Evolutionary conservation across 2,329 filamentous ascomycete genomes (phyloP).

Genomic region (Scytalidium lignicola): DNA sequence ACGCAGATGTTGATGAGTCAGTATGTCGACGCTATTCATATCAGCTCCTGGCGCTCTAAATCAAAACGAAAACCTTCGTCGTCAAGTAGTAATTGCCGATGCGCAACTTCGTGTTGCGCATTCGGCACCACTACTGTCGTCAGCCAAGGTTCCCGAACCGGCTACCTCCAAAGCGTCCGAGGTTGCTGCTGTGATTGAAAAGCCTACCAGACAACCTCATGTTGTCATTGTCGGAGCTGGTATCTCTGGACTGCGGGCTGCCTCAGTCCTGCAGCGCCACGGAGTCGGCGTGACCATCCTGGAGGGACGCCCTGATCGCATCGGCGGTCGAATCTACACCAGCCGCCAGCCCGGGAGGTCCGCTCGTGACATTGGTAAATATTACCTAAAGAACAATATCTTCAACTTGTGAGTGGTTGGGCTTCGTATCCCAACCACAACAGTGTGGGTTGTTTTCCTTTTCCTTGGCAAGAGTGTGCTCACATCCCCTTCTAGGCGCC

Average conservation of each 20-base stretch:
- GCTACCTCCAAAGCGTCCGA: background rate
- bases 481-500: slow-evolving; percentile 29
- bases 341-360: slow-evolving; percentile 30
- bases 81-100: slow-evolving; percentile 12
- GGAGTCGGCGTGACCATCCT: slow-evolving; percentile 50
- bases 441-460: slow-evolving; percentile 26
- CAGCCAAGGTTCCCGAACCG: background rate
- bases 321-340: slow-evolving; percentile 44
- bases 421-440: slow-evolving; percentile 20
- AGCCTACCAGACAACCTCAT: slow-evolving; percentile 27
- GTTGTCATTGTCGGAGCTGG: slow-evolving; percentile 52
- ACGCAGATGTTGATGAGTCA: slow-evolving; percentile 26
- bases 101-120: background rate
- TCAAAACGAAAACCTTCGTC: slow-evolving; percentile 22
- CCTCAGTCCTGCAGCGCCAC: slow-evolving; percentile 47
- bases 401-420: slow-evolving; percentile 25
- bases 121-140: background rate
- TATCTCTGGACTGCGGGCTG: slow-evolving; percentile 50
- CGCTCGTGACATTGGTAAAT: slow-evolving; percentile 35
- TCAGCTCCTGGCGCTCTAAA: slow-evolving; percentile 25
- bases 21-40: slow-evolving; percentile 26
- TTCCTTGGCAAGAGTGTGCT: slow-evolving; percentile 19
- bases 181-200: background rate
- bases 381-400: slow-evolving; percentile 29
- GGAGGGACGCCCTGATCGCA: slow-evolving; percentile 45